Conservation (phyloP, 208 protist genomes). For the Trypanosoma brucei region DNA sequence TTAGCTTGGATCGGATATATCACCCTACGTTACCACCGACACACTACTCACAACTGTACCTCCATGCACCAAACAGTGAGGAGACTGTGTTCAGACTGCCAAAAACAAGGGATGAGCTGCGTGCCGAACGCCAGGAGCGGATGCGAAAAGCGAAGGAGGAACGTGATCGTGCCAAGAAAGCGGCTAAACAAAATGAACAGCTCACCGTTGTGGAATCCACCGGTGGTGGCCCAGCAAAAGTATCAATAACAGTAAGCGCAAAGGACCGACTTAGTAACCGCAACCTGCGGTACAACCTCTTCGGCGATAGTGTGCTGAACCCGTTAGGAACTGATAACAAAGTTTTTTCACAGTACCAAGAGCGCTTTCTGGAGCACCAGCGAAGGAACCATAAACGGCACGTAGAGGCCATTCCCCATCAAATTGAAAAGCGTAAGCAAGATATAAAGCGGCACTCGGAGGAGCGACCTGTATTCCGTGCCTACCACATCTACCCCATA, state of each 20-base stretch:
- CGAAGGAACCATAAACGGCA: constrained; percentile 76
- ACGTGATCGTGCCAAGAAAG: constrained; percentile 30
- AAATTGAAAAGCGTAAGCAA: constrained; percentile 61
- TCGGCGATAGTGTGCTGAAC: constrained; percentile 63
- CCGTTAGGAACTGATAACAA: constrained; percentile 56
- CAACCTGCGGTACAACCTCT: constrained; percentile 54
- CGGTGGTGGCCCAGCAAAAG: not conserved
- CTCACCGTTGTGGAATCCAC: not conserved
- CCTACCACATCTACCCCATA: constrained; percentile 70
- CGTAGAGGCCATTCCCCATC: constrained; percentile 63
- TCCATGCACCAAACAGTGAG: constrained; percentile 23
- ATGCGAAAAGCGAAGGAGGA: constrained; percentile 44
- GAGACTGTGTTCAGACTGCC: constrained; percentile 29
- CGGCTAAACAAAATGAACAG: constrained; percentile 6
- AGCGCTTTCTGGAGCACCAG: constrained; percentile 74
- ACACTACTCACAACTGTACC: constrained; percentile 49
- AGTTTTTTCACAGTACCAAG: constrained; percentile 67
- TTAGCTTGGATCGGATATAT: constrained; percentile 36
- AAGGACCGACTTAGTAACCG: constrained; percentile 60
- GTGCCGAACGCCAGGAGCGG: constrained; percentile 54
- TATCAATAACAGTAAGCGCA: constrained; percentile 1
- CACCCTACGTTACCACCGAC: constrained; percentile 55
- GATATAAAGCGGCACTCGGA: constrained; percentile 50
- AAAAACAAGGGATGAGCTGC: constrained; percentile 62
- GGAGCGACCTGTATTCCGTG: constrained; percentile 53